A percentile compares a stretch with the other conserved stretches of the same genome.
Evolutionary conservation across 228 moss, liverwort and hornwort species (phyloP).

Genomic region (Sphagnum fallax): DNA sequence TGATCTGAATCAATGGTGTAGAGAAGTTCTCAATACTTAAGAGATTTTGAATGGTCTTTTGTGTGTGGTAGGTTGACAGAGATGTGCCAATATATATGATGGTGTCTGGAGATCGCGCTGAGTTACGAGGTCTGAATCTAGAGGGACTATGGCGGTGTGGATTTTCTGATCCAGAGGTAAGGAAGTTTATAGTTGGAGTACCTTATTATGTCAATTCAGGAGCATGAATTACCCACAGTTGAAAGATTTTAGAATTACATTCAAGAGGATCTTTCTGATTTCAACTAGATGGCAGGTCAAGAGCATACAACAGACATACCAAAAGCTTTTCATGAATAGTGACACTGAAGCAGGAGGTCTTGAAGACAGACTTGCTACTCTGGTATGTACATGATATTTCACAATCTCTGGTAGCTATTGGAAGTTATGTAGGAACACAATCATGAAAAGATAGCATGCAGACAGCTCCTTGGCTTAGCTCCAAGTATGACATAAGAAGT

Average conservation of each 20-base stretch:
- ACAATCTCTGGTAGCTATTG: neutral
- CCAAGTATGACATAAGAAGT: no score
- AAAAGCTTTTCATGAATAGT: slow-evolving; percentile 84
- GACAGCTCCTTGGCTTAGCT: no score
- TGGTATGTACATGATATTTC: slow-evolving; percentile 35
- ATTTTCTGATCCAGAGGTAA: slow-evolving; percentile 74
- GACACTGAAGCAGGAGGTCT: slow-evolving; percentile 64
- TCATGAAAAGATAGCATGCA: no score
- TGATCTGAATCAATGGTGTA: no score
- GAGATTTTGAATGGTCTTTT: no score
- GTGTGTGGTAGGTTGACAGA: slow-evolving; percentile 56
- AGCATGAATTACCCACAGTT: no score
- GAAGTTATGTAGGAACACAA: neutral
- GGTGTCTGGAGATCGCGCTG: slow-evolving; percentile 89
- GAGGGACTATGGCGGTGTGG: slow-evolving; percentile 94
- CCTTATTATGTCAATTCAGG: no score
- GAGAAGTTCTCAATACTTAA: no score
- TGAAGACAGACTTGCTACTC: slow-evolving; percentile 63
- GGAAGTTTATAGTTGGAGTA: neutral
- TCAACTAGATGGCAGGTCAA: slow-evolving; percentile 38
- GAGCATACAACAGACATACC: slow-evolving; percentile 75
- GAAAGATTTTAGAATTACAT: no score
- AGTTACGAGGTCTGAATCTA: slow-evolving; percentile 81
- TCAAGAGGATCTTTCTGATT: no score
- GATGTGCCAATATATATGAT: slow-evolving; percentile 96